Base-by-base conservation (phyloP, 1,284 basidiomycete species). In the Marasmius oreades region DNA sequence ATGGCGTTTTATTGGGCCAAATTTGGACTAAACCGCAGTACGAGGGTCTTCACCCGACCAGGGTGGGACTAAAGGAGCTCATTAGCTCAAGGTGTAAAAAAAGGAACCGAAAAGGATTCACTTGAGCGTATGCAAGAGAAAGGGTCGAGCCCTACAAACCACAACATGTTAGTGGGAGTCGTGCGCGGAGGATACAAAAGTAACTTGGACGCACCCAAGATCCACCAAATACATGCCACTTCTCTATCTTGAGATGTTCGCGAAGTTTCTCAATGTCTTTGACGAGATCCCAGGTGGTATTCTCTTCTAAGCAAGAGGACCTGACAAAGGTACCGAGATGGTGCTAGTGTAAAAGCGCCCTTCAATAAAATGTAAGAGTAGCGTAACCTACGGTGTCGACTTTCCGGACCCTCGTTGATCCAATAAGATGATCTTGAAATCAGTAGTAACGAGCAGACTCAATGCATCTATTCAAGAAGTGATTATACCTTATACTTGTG, bases 241-340 rank as follows among this genome's bases (percentile, higher is more conserved):
- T 92, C n/a, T 91, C 85, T 55, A 92, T 78, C 31, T 71, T 72
- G 2, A 96, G 78, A 59, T 88, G 80, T 63, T 86, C 77, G 52
- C 95, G 81, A 24, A 98, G 74, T 64, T 76, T 85, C 69, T 98
- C 95, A 12, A 94, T 87, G 67, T 98, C 95, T 59, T 83, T 87
- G 18, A 98, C 93, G 28, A 98, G 82, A 68, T 95, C 89, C 93
- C 93, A 96, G 1, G 95, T 98, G 2, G 93, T 97, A 71, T 98
- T 98, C 60, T 94, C 87, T 62, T 90, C 86, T 1, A 91, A 72
- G 36, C 77, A 89, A 10, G 93, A 92, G 46, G 73, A 80, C 68
- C 88, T 91, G 61, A 11, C 60, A 31, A 37, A 47, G 34, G 43
- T n/a, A 46, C 12, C 6, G 55, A 23, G n/a, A n/a, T n/a, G n/a